Evolutionary conservation across 352 stramenopile genomes (phyloP).

Genomic region (Phytophthora capsici): DNA sequence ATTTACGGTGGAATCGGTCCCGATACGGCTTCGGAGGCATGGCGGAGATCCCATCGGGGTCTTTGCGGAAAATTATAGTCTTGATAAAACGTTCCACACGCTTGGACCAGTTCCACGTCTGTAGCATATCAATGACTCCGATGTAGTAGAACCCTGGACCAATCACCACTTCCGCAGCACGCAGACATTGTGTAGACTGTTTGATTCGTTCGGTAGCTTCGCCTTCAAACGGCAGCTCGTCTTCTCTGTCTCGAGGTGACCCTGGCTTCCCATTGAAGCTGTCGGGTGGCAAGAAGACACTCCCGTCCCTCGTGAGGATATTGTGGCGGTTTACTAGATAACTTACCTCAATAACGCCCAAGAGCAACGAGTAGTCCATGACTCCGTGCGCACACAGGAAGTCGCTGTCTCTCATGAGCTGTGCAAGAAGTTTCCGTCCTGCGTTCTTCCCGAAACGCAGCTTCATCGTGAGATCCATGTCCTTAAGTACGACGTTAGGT

Average conservation of each 20-base stretch:
- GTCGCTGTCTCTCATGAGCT: constrained; percentile 74
- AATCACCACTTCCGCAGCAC: constrained; percentile 79
- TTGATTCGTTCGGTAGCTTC: constrained; percentile 39
- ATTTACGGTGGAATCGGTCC: constrained; percentile 70
- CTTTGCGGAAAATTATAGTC: constrained; percentile 63
- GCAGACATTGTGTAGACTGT: constrained; percentile 69
- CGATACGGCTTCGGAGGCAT: constrained; percentile 75
- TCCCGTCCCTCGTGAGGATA: constrained; percentile 67
- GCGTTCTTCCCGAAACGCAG: constrained; percentile 59
- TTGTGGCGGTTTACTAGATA: constrained; percentile 78
- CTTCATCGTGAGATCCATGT: constrained; percentile 85
- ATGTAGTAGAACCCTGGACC: constrained; percentile 89
- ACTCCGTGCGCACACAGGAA: constrained; percentile 76
- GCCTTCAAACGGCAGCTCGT: constrained; percentile 26
- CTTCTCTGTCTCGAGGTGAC: constrained; percentile 8
- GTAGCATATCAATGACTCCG: constrained; percentile 87
- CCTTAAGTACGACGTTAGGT: constrained; percentile 79
- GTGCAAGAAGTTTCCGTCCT: constrained; percentile 51
- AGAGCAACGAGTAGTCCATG: constrained; percentile 88
- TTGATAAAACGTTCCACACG: constrained; percentile 81
- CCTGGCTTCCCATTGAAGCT: constrained; percentile 10
- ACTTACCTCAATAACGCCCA: constrained; percentile 81
- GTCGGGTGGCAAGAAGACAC: constrained; percentile 50
- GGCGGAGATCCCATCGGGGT: constrained; percentile 77
- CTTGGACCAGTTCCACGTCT: constrained; percentile 81